Evolutionary conservation across 2,329 filamentous ascomycete species (phyloP).

Genomic region (Sarocladium brachiariae): DNA sequence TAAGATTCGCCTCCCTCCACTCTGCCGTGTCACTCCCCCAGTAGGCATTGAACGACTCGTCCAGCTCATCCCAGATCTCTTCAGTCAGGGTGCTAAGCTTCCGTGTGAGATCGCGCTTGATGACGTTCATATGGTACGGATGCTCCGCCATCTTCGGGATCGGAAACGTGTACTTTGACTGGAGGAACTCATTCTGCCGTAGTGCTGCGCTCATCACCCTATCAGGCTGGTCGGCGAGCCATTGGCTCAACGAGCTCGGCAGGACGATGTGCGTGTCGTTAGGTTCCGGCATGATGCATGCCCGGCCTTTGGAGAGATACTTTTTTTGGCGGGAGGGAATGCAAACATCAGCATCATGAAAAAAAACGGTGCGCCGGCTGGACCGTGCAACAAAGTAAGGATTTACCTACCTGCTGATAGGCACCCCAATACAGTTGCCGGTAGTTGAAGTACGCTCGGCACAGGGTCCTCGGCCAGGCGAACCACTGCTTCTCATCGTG

Average conservation of each 20-base stretch:
- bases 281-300: not conserved
- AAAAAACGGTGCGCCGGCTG: too few relatives aligned
- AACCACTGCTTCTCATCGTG: constrained; percentile 1
- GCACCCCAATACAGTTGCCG: not conserved
- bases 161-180: not conserved
- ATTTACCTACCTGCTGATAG: not conserved
- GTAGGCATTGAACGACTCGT: not conserved
- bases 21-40: constrained; percentile 1
- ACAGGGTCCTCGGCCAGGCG: not conserved
- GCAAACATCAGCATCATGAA: too few relatives aligned
- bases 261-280: constrained; percentile 1
- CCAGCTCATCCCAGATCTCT: constrained; percentile 7
- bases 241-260: not conserved
- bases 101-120: constrained; percentile 4
- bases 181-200: not conserved
- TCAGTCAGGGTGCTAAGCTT: constrained; percentile 3
- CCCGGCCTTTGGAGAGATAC: not conserved
- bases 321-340: too few relatives aligned
- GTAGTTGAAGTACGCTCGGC: not conserved
- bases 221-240: not conserved
- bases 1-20: constrained; percentile 3
- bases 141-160: constrained; percentile 2
- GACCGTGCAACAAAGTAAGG: too few relatives aligned
- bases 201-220: not conserved
- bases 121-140: constrained; percentile 3